Evolutionary conservation across 257 asterid genomes (phyloP).

Genomic region (Rubia yunnanensis): DNA sequence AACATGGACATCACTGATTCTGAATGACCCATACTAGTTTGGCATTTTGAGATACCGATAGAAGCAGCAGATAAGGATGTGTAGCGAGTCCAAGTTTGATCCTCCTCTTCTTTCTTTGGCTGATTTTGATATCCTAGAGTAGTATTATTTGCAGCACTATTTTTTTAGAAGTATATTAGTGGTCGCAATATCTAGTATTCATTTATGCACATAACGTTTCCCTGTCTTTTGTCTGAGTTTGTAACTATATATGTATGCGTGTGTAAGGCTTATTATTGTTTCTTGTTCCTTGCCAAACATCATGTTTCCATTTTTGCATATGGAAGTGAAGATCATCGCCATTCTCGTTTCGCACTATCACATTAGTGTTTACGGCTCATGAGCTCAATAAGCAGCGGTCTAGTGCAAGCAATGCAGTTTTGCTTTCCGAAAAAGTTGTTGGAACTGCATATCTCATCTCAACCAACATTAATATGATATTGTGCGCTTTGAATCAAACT

Average conservation of each 20-base stretch:
- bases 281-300: not conserved
- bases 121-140: not conserved
- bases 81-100: not conserved
- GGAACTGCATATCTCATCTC: too few relatives aligned
- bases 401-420: too few relatives aligned
- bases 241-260: not conserved
- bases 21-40: conserved; percentile 25
- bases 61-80: too few relatives aligned
- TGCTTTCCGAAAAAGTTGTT: too few relatives aligned
- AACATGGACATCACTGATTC: conserved; percentile 64
- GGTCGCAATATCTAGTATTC: too few relatives aligned
- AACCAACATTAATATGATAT: too few relatives aligned
- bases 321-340: too few relatives aligned
- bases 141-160: not conserved
- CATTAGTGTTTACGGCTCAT: too few relatives aligned
- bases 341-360: too few relatives aligned
- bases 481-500: too few relatives aligned
- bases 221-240: not conserved
- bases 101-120: not conserved
- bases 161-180: too few relatives aligned
- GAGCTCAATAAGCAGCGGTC: too few relatives aligned
- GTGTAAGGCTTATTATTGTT: not conserved
- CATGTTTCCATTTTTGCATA: not conserved
- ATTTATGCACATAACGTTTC: not conserved
- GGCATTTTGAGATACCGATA: not conserved